phyloP scores from a whole-genome alignment of 2,329 filamentous ascomycete species.

The Trichoderma sp. region DNA sequence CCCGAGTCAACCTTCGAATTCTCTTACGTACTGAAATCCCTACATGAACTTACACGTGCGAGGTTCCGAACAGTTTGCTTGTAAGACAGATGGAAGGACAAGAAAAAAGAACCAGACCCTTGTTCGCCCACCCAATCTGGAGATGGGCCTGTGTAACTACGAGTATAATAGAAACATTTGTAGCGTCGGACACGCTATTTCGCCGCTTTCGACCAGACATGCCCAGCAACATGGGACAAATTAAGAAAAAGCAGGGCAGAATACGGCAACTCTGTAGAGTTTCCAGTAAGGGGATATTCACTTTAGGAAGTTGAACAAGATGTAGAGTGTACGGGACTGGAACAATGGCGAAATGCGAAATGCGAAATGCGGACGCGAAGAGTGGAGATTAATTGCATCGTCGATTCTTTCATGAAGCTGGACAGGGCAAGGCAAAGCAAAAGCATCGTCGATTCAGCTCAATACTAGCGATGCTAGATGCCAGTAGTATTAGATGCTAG shows the following conservation, averaged over 20 bases:
- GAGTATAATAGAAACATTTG: neutral
- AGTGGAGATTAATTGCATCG: neutral
- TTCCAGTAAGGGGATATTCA: neutral
- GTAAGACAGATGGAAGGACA: neutral
- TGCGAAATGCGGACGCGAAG: neutral
- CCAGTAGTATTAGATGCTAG: neutral
- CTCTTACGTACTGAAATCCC: constrained; percentile 4
- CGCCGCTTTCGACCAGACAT: neutral
- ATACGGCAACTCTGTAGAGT: neutral
- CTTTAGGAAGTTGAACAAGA: neutral
- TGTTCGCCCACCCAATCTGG: neutral
- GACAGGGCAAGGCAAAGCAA: neutral
- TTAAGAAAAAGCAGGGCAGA: neutral
- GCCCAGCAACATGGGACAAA: neutral
- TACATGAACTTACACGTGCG: neutral
- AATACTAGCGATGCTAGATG: neutral
- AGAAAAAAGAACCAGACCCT: neutral
- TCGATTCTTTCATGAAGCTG: neutral
- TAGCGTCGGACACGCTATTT: neutral
- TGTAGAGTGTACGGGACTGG: no score
- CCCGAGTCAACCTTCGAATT: neutral
- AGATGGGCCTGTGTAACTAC: neutral
- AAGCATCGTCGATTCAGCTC: neutral
- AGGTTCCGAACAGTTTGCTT: neutral
- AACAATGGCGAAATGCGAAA: neutral